Percentiles rank a stretch among this genome's conserved stretches.
Conservation (phyloP, 2,329 filamentous ascomycete genomes). For the Epichloe sp. region DNA sequence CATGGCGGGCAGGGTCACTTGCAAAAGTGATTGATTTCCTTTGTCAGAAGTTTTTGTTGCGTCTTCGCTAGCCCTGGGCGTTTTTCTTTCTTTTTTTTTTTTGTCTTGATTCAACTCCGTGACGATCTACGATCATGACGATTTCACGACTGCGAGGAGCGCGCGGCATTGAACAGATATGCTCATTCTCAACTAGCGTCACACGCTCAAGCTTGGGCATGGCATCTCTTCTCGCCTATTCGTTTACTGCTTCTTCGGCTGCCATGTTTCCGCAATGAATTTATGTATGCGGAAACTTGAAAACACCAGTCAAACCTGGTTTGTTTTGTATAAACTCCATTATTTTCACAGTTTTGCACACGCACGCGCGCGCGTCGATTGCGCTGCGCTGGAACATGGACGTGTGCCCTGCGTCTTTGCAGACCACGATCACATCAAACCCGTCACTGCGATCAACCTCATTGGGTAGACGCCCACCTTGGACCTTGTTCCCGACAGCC, state of each 20-base stretch:
- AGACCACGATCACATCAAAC: constrained; percentile 4
- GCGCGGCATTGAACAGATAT: neutral
- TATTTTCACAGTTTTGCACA: constrained; percentile 10
- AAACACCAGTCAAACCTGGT: constrained; percentile 5
- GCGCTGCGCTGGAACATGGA: constrained; percentile 11
- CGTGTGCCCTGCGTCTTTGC: constrained; percentile 5
- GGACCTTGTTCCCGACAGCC: neutral
- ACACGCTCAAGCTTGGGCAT: neutral
- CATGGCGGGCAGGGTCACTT: neutral
- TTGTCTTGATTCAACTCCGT: constrained; percentile 2
- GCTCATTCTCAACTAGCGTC: neutral
- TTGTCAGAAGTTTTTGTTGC: neutral
- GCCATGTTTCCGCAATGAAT: neutral
- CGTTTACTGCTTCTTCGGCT: neutral
- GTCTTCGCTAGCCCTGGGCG: neutral
- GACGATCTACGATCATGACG: constrained; percentile 10
- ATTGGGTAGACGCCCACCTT: constrained; percentile 9
- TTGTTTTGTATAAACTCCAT: constrained; percentile 10
- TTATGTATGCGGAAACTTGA: constrained; percentile 7
- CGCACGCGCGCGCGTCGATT: constrained; percentile 16
- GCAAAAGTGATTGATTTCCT: neutral
- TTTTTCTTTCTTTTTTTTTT: neutral
- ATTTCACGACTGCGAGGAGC: constrained; percentile 3
- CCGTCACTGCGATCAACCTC: constrained; percentile 4
- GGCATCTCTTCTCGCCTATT: neutral